phyloP scores from a whole-genome alignment of 768 basidiomycete species.

The Mrakia gelida region DNA sequence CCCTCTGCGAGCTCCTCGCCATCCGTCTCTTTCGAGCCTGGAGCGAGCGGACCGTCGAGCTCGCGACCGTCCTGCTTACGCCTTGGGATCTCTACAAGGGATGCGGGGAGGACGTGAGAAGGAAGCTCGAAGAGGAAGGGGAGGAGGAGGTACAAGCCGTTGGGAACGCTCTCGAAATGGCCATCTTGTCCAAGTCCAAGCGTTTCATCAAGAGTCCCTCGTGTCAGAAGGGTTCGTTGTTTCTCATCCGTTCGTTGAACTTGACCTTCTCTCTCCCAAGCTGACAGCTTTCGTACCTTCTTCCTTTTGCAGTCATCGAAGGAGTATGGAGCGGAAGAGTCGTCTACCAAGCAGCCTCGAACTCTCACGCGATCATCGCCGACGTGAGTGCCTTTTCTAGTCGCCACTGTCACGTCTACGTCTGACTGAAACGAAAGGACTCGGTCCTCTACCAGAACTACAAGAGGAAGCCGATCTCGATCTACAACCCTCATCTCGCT shows the following conservation, averaged over 20 bases:
- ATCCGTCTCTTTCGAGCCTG: slow-evolving; percentile 68
- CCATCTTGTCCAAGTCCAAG: slow-evolving; percentile 80
- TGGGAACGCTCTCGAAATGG: slow-evolving; percentile 63
- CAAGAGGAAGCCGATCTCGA: slow-evolving; percentile 83
- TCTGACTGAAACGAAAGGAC: too few species aligned
- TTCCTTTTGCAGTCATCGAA: slow-evolving; percentile 6
- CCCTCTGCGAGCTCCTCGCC: slow-evolving; percentile 85
- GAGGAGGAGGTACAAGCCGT: slow-evolving; percentile 62
- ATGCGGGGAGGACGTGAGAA: slow-evolving; percentile 50
- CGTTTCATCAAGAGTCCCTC: slow-evolving; percentile 83
- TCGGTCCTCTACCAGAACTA: slow-evolving; percentile 54
- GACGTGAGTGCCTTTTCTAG: slow-evolving; percentile 47
- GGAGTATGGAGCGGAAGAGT: slow-evolving; percentile 30
- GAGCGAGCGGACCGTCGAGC: slow-evolving; percentile 42
- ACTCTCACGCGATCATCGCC: slow-evolving; percentile 62
- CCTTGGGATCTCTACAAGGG: slow-evolving; percentile 33
- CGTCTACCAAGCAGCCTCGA: slow-evolving; percentile 29
- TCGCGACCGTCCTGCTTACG: slow-evolving; percentile 29
- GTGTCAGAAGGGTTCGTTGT: slow-evolving; percentile 66
- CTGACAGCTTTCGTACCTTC: neutral
- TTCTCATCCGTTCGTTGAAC: neutral
- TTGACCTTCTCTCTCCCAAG: slow-evolving; percentile 54
- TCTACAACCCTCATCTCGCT: slow-evolving; percentile 90
- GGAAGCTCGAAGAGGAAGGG: slow-evolving; percentile 58
- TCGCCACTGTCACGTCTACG: neutral